Conservation (phyloP, 257 asterid genomes). For the Phtheirospermum japonicum region DNA sequence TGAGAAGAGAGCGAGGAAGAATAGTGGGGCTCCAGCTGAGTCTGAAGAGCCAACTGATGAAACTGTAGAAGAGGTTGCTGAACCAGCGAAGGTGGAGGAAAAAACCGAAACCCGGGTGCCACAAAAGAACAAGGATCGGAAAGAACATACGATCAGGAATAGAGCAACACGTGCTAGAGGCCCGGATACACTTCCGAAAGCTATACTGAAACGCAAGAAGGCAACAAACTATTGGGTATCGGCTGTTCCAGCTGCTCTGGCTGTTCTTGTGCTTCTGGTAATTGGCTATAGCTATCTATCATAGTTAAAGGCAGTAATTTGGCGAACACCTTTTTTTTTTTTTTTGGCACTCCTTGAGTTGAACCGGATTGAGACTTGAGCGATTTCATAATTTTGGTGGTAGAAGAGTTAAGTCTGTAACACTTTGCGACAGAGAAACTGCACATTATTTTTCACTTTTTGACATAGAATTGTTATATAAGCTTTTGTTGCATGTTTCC, state of each 20-base stretch:
- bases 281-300: conserved; percentile 48
- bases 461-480: no score
- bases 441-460: no score
- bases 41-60: conserved; percentile 55
- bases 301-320: no score
- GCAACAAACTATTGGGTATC: conserved; percentile 68
- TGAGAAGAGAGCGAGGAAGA: conserved; percentile 83
- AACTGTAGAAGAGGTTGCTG: conserved; percentile 45
- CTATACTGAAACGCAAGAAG: conserved; percentile 76
- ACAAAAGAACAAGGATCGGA: conserved; percentile 45
- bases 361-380: no score
- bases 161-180: conserved; percentile 54
- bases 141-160: conserved; percentile 42
- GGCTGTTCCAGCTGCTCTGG: conserved; percentile 53
- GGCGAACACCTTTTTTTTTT: no score
- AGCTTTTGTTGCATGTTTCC: no score
- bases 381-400: no score
- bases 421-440: no score
- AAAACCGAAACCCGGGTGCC: conserved; percentile 38
- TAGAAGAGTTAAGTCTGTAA: no score
- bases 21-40: conserved; percentile 48
- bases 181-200: conserved; percentile 58
- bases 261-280: conserved; percentile 38
- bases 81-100: conserved; percentile 51
- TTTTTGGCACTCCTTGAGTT: no score